phyloP scores from a whole-genome alignment of 306 rosid species.

The Cercis canadensis region DNA sequence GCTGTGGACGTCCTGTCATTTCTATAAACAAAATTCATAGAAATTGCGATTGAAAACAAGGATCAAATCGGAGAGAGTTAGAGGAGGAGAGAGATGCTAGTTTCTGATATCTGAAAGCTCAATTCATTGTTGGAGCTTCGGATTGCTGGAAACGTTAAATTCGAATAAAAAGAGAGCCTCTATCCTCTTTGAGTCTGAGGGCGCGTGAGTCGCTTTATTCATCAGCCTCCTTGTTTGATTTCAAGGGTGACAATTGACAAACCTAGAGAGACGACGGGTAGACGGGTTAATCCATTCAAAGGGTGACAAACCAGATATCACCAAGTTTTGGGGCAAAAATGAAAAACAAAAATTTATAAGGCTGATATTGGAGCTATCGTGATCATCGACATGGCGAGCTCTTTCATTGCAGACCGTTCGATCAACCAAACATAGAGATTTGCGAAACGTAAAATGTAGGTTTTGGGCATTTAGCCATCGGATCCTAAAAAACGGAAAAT shows the following conservation, averaged over 20 bases:
- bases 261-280: conserved; percentile 43
- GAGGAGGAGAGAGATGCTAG: conserved; percentile 32
- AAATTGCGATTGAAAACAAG: conserved; percentile 17
- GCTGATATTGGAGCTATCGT: not conserved
- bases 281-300: conserved; percentile 20
- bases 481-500: not conserved
- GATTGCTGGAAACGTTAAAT: conserved; percentile 11
- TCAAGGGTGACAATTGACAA: conserved; percentile 19
- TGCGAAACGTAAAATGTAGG: conserved; percentile 7
- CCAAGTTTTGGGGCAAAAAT: not conserved
- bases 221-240: conserved; percentile 39
- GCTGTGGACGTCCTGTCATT: conserved; percentile 53
- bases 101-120: conserved; percentile 13
- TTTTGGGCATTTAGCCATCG: not conserved
- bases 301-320: conserved; percentile 4
- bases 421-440: not conserved
- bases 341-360: not conserved
- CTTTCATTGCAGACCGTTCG: conserved; percentile 7
- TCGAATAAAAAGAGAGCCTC: conserved; percentile 4
- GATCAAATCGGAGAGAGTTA: conserved; percentile 46
- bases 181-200: conserved; percentile 26
- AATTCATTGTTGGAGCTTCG: conserved; percentile 12
- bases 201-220: conserved; percentile 27
- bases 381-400: not conserved
- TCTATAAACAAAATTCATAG: conserved; percentile 38